These are phyloP conservation scores for Neurospora terricola DNA, from an alignment of 495 filamentous ascomycete species.

Conservation along the genomic window DNA sequence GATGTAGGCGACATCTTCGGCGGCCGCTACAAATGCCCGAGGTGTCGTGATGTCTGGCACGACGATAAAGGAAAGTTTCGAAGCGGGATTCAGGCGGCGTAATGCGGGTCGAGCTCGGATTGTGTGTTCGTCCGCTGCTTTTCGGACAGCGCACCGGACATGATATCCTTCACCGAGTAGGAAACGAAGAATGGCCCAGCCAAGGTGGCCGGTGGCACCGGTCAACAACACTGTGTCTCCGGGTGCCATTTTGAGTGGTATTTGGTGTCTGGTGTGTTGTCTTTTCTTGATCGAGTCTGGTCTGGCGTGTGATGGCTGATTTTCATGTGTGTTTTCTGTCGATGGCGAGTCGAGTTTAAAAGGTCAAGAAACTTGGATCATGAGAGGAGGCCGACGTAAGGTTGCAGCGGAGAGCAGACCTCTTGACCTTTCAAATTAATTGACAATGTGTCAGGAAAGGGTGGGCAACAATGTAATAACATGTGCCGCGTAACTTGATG, in stretches of 20 bases:
- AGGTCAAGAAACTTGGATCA: neutral
- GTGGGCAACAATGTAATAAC: neutral
- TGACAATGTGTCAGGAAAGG: neutral
- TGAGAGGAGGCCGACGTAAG: neutral
- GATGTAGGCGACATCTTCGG: slow-evolving; percentile 36
- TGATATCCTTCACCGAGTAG: slow-evolving; percentile 27
- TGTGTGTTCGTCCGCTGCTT: slow-evolving; percentile 19
- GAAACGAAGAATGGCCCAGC: slow-evolving; percentile 23
- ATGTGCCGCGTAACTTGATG: neutral
- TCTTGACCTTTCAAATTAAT: neutral
- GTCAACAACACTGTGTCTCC: neutral
- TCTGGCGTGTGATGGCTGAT: neutral
- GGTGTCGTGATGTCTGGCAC: slow-evolving; percentile 38
- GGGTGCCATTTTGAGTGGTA: neutral
- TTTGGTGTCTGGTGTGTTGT: neutral
- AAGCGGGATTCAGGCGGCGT: slow-evolving; percentile 16
- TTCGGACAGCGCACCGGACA: slow-evolving; percentile 40
- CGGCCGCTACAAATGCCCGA: slow-evolving; percentile 35
- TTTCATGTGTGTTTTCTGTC: neutral
- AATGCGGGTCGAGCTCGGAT: slow-evolving; percentile 21
- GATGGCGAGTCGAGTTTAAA: neutral
- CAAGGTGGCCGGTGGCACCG: neutral
- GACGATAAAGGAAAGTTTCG: slow-evolving; percentile 28
- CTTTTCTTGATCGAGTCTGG: neutral
- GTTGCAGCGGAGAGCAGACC: neutral